These are phyloP conservation scores for Polygonum maritimum DNA, from an alignment of 148 eudicot species.

Conservation along the genomic window DNA sequence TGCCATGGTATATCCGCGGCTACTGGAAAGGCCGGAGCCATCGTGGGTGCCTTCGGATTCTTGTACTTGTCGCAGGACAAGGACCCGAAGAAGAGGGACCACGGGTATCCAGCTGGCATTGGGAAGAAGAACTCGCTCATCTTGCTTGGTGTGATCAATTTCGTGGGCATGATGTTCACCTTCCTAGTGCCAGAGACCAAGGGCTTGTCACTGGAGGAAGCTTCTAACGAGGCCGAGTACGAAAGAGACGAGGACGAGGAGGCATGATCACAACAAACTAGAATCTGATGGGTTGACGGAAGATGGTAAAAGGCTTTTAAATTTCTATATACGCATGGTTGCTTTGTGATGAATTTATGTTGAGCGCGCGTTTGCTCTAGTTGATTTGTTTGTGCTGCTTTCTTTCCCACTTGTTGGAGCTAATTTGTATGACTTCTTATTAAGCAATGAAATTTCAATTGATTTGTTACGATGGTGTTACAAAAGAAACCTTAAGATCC, in stretches of 20 bases:
- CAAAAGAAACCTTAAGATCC: no score
- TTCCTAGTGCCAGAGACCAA: neutral
- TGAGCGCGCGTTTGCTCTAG: neutral
- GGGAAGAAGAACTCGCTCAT: neutral
- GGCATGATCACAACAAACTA: neutral
- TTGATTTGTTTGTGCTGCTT: neutral
- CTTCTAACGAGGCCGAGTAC: neutral
- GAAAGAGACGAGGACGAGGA: neutral
- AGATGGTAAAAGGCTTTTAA: no score
- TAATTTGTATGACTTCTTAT: neutral
- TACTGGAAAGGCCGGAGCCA: slow-evolving; percentile 6
- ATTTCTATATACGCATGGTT: neutral
- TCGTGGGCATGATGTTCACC: neutral
- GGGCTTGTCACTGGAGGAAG: neutral
- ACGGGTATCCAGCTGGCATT: neutral
- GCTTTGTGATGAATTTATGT: neutral
- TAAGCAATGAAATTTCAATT: neutral
- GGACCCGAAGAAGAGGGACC: neutral
- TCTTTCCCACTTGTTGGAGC: neutral
- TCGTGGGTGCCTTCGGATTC: slow-evolving; percentile 6
- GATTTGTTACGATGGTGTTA: no score
- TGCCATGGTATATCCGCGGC: slow-evolving; percentile 6
- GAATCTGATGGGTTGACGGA: neutral
- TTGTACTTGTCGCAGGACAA: slow-evolving; percentile 1
- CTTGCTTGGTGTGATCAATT: neutral